Percentiles rank a stretch among this genome's conserved stretches.
Conservation (phyloP, 2,329 filamentous ascomycete species). For the Trichoderma aggressivum region DNA sequence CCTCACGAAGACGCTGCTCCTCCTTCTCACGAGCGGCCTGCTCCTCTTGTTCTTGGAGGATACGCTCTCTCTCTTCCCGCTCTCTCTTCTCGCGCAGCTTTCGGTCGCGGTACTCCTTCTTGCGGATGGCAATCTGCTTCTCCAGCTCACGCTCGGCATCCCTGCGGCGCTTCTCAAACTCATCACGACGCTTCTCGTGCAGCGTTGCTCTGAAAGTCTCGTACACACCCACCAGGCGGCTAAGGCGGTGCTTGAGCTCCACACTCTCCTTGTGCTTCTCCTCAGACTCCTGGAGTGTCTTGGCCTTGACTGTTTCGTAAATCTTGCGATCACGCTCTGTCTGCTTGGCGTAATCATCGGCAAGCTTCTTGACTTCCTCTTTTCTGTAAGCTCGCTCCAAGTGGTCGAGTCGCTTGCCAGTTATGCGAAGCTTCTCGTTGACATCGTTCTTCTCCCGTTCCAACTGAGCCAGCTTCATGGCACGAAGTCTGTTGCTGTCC, state of each 20-base stretch:
- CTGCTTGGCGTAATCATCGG: slow-evolving; percentile 81
- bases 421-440: slow-evolving; percentile 84
- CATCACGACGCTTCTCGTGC: slow-evolving; percentile 82
- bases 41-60: slow-evolving; percentile 81
- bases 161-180: slow-evolving; percentile 92
- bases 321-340: slow-evolving; percentile 72
- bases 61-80: slow-evolving; percentile 77
- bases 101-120: slow-evolving; percentile 83
- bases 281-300: slow-evolving; percentile 77
- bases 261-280: slow-evolving; percentile 89
- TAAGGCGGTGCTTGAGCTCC: slow-evolving; percentile 88
- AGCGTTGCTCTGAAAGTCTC: slow-evolving; percentile 79
- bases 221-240: slow-evolving; percentile 78
- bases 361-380: slow-evolving; percentile 90
- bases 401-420: slow-evolving; percentile 94
- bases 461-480: slow-evolving; percentile 90
- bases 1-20: slow-evolving; percentile 74
- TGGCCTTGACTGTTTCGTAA: slow-evolving; percentile 74
- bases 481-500: slow-evolving; percentile 84
- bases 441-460: slow-evolving; percentile 98
- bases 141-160: slow-evolving; percentile 91
- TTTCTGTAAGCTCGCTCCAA: slow-evolving; percentile 94
- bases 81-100: slow-evolving; percentile 80
- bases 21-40: slow-evolving; percentile 76
- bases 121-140: slow-evolving; percentile 81